Evolutionary conservation across 208 protist genomes (phyloP).

Genomic region (Trypanosoma brucei): DNA sequence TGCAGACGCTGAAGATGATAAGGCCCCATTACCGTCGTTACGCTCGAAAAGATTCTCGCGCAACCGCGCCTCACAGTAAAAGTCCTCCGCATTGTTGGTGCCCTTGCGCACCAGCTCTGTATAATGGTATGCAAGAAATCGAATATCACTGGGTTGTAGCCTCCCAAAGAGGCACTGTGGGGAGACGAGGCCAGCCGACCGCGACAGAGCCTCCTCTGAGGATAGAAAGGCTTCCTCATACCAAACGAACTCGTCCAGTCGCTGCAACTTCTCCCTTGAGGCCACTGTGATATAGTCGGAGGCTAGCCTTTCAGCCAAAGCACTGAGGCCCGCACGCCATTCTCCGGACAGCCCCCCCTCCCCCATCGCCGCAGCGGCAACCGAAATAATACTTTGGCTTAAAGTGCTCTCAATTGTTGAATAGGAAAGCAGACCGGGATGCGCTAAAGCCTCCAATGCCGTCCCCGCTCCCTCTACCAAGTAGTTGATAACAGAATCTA

Average conservation of each 20-base stretch:
- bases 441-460: constrained; percentile 1
- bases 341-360: constrained; percentile 25
- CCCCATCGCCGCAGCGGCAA: neutral
- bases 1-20: no score
- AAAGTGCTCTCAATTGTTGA: constrained; percentile 10
- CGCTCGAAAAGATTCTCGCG: constrained; percentile 33
- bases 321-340: constrained; percentile 37
- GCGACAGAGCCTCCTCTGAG: constrained; percentile 10
- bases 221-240: constrained; percentile 19
- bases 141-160: constrained; percentile 18
- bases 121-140: constrained; percentile 18
- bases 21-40: no score
- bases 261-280: constrained; percentile 15
- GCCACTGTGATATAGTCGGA: constrained; percentile 24
- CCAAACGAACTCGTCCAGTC: constrained; percentile 19
- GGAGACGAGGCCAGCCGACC: constrained; percentile 6
- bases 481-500: neutral
- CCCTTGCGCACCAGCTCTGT: constrained; percentile 22
- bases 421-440: constrained; percentile 4
- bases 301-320: constrained; percentile 48
- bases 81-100: constrained; percentile 7
- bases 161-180: constrained; percentile 12
- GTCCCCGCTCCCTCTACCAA: constrained; percentile 17
- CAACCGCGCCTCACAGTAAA: constrained; percentile 18
- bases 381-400: constrained; percentile 3